phyloP scores from a whole-genome alignment of 805 yeast genomes.

The Yamadazyma tumulicola region DNA sequence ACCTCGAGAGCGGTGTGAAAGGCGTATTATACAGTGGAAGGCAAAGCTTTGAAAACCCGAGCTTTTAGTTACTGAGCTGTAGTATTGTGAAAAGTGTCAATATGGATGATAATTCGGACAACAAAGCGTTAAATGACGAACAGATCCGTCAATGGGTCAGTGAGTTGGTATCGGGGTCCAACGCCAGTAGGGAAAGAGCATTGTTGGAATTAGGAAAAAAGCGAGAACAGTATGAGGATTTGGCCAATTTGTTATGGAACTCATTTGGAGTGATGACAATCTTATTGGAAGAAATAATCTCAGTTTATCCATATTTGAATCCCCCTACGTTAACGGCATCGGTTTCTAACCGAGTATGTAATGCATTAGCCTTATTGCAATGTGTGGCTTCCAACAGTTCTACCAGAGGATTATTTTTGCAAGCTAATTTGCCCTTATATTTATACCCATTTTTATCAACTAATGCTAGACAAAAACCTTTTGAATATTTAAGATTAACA shows the following conservation, averaged over 20 bases:
- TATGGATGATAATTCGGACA: constrained; percentile 4
- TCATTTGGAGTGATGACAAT: constrained; percentile 96
- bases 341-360: constrained; percentile 91
- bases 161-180: constrained; percentile 85
- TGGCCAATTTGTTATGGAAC: constrained; percentile 91
- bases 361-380: constrained; percentile 89
- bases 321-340: constrained; percentile 84
- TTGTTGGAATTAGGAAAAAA: constrained; percentile 88
- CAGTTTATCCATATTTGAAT: constrained; percentile 83
- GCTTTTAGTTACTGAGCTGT: no score
- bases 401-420: constrained; percentile 78
- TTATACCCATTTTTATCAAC: constrained; percentile 92
- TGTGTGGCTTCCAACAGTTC: constrained; percentile 96
- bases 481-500: constrained; percentile 89
- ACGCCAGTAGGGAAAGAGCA: constrained; percentile 92
- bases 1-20: not conserved
- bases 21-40: not conserved
- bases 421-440: constrained; percentile 89
- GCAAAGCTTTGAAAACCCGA: no score
- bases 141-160: constrained; percentile 87
- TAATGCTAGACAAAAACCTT: constrained; percentile 84
- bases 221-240: constrained; percentile 90
- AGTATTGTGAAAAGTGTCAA: no score
- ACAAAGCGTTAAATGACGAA: constrained; percentile 50
- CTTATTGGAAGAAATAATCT: constrained; percentile 79